phyloP scores from a whole-genome alignment of 106 monocot species.

The Dendrobium chrysotoxum region DNA sequence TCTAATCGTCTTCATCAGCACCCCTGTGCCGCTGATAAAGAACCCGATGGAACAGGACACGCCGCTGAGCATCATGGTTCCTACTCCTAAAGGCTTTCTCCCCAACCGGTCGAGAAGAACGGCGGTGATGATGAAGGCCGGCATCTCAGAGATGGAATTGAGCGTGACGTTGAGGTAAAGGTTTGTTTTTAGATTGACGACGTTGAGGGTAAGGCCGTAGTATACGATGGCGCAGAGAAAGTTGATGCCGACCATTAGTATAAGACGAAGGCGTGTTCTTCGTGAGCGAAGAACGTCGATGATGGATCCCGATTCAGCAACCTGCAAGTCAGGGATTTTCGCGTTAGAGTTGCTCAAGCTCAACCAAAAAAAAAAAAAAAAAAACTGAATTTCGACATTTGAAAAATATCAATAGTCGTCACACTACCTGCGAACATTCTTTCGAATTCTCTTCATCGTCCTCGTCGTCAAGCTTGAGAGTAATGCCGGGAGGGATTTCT shows the following conservation, averaged over 20 bases:
- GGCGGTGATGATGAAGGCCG: conserved; percentile 54
- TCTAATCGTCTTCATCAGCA: conserved; percentile 15
- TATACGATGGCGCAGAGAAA: conserved; percentile 69
- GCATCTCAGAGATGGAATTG: conserved; percentile 71
- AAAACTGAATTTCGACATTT: no score
- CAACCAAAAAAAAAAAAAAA: no score
- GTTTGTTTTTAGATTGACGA: conserved; percentile 79
- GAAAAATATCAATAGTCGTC: no score
- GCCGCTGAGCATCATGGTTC: conserved; percentile 72
- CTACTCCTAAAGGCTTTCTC: conserved; percentile 43
- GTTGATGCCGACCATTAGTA: conserved; percentile 46
- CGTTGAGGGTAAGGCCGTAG: conserved; percentile 88
- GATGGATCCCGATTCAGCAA: conserved; percentile 31
- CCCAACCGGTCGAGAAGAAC: conserved; percentile 47
- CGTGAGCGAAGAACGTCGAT: conserved; percentile 48
- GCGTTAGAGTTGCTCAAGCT: no score
- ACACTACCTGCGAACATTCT: not conserved
- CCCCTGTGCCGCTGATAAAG: conserved; percentile 15
- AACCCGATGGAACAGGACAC: conserved; percentile 39
- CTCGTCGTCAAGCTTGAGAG: conserved; percentile 54
- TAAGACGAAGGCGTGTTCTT: conserved; percentile 44
- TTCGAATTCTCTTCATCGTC: not conserved
- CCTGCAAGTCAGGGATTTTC: not conserved
- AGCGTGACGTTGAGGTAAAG: conserved; percentile 63
- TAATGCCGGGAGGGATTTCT: conserved; percentile 15